phyloP scores from a whole-genome alignment of 805 yeast species.

The Saccharomyces paradoxus region DNA sequence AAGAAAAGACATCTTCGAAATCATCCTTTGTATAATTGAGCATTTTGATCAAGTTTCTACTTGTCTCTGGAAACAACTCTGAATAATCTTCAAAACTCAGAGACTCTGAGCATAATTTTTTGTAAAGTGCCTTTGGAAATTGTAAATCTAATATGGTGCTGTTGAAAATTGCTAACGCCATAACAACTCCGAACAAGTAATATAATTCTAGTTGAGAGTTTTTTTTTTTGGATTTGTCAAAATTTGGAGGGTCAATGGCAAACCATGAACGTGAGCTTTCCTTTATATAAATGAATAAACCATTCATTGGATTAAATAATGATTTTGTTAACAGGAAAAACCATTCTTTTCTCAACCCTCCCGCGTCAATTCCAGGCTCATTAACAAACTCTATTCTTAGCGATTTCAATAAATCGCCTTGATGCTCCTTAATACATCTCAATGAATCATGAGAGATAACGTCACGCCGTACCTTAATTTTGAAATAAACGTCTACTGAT shows the following conservation, averaged over 20 bases:
- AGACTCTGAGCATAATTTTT: constrained; percentile 52
- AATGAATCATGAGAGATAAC: constrained; percentile 70
- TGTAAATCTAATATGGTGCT: constrained; percentile 76
- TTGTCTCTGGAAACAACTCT: constrained; percentile 63
- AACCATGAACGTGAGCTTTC: constrained; percentile 78
- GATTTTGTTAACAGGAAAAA: constrained; percentile 64
- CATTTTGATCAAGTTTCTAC: constrained; percentile 40
- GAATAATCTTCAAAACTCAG: constrained; percentile 55
- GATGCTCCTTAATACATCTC: constrained; percentile 46
- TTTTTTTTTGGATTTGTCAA: constrained; percentile 18
- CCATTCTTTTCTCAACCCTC: constrained; percentile 94
- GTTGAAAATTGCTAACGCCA: constrained; percentile 87
- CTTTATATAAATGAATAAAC: constrained; percentile 57
- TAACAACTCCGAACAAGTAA: constrained; percentile 71
- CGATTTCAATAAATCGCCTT: constrained; percentile 59
- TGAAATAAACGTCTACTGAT: constrained; percentile 59
- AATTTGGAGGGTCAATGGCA: constrained; percentile 30
- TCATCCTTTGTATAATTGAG: constrained; percentile 37
- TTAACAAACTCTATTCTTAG: constrained; percentile 70
- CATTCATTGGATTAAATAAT: constrained; percentile 59
- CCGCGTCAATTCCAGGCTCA: constrained; percentile 94
- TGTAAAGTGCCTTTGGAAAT: constrained; percentile 71
- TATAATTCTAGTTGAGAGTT: constrained; percentile 40
- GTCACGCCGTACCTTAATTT: constrained; percentile 59
- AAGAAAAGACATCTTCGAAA: constrained; percentile 41